Base-by-base conservation (phyloP, 148 eudicot genomes). In the Dianthus caryophyllus region DNA sequence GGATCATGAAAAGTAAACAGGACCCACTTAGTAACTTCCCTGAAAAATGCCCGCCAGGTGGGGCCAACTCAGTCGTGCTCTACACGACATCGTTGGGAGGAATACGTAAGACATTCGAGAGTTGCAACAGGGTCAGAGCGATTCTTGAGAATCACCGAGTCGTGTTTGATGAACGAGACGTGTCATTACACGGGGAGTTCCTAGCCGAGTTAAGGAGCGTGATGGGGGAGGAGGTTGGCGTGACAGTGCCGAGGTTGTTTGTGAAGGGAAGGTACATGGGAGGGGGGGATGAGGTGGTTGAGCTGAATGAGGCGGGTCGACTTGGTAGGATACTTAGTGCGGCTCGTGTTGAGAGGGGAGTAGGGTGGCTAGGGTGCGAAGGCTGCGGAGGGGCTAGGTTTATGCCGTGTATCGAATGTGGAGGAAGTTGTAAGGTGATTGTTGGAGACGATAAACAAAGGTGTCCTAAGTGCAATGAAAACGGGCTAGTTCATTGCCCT, bases 371-470 rank as follows among this genome's bases (percentile, higher is more conserved):
- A 24, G 89, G 80, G 14, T 93, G 98, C 39, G 90, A 75, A 16
- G 95, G 96, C 60, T 93, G 98, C 25, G 98, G 98, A 30, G 98
- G 98, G 11, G 89, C 88, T 0, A 73, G 98, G 82, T 93, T 93
- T 59, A 79, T 93, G 67, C 98, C 98, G 38, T 93, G 98, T 75
- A 68, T 84, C 68, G 88, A 77, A 26, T 93, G 98, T 63, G 92
- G 96, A 0, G 98, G 98, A 52, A 93, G 98, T 57, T 88, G 98
- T 38, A 93, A 84, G 75, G 76, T 89, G 31, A 33, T 77, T 59
- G 80, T 84, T 10, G 90, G 74, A 27, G 80, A 67, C 20, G 55
- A 41, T 5, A 86, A 62, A 59, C 90, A 86, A 84, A 88, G 90
- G 73, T 93, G 98, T 43, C 78, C 83, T 1, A 76, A 77, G 62